Evolutionary conservation across 805 yeast genomes (phyloP).

Genomic region (Candida nanaspora): DNA sequence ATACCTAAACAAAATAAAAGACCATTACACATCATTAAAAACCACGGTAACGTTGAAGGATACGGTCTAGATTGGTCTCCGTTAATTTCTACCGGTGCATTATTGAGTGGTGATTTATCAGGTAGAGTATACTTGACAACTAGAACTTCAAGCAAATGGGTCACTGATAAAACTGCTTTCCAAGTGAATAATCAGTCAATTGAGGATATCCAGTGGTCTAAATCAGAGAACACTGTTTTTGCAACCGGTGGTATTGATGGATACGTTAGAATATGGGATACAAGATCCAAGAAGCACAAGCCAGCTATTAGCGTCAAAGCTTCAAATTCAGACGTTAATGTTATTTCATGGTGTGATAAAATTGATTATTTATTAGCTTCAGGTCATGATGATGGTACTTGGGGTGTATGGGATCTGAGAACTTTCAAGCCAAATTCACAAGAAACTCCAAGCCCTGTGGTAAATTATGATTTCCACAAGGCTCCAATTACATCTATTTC

Average conservation of each 20-base stretch:
- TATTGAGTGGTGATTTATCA: conserved; percentile 81
- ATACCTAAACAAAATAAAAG: conserved; percentile 72
- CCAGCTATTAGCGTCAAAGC: conserved; percentile 86
- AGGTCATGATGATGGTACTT: conserved; percentile 95
- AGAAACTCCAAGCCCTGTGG: conserved; percentile 66
- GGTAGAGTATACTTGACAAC: conserved; percentile 79
- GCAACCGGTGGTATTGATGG: conserved; percentile 96
- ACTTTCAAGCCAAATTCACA: conserved; percentile 54
- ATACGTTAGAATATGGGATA: conserved; percentile 90
- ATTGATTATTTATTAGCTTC: conserved; percentile 84
- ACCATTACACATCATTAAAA: conserved; percentile 74
- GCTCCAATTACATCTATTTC: conserved; percentile 88
- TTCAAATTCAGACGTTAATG: conserved; percentile 80
- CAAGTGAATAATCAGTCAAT: conserved; percentile 66
- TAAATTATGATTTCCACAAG: conserved; percentile 91
- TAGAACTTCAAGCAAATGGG: conserved; percentile 74
- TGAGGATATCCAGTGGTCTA: conserved; percentile 97
- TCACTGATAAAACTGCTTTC: conserved; percentile 79
- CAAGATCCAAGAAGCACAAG: conserved; percentile 84
- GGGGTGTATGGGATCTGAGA: conserved; percentile 98
- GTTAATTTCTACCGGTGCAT: conserved; percentile 64
- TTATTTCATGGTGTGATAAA: conserved; percentile 89
- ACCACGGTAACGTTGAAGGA: conserved; percentile 95
- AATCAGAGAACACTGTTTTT: conserved; percentile 85
- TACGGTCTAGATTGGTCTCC: conserved; percentile 98